Percentiles rank a stretch among this genome's conserved stretches.
phyloP scores from a whole-genome alignment of 2,329 filamentous ascomycete species.

The Fusarium albosuccineum region DNA sequence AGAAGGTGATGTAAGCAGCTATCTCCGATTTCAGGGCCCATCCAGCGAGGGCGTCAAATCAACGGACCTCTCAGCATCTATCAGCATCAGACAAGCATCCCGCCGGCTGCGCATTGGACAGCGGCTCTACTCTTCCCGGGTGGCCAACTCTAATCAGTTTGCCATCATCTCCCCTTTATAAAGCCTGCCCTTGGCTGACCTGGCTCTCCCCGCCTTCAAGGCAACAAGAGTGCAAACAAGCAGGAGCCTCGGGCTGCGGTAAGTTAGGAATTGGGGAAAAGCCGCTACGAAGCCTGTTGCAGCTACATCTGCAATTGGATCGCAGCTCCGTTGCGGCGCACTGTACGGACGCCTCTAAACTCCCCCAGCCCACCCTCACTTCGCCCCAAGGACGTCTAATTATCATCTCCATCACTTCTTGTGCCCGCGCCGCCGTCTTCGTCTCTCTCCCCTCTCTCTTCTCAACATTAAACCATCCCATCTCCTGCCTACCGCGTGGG shows the following conservation, averaged over 20 bases:
- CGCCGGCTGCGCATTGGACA: not conserved
- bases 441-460: conserved; percentile 30
- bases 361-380: conserved; percentile 46
- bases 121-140: conserved; percentile 1
- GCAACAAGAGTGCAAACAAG: not conserved
- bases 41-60: conserved; percentile 15
- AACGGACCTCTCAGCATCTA: conserved; percentile 14
- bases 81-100: conserved; percentile 18
- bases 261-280: not conserved
- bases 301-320: not conserved
- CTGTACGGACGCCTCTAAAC: conserved; percentile 43
- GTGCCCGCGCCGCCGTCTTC: conserved; percentile 36
- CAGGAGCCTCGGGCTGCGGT: conserved; percentile 13
- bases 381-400: conserved; percentile 48
- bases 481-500: conserved; percentile 22
- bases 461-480: conserved; percentile 39
- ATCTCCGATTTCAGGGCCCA: conserved; percentile 10
- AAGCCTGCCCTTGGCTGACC: too few relatives aligned
- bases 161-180: not conserved
- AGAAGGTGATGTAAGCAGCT: conserved; percentile 37
- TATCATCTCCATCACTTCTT: conserved; percentile 46
- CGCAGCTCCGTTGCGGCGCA: conserved; percentile 38
- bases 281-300: conserved; percentile 1
- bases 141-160: conserved; percentile 18
- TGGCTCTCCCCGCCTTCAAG: not conserved